A percentile compares a stretch with the other conserved stretches of the same genome.
phyloP scores from a whole-genome alignment of 176 grass and related monocot species.

The Phoenix roebelenii region DNA sequence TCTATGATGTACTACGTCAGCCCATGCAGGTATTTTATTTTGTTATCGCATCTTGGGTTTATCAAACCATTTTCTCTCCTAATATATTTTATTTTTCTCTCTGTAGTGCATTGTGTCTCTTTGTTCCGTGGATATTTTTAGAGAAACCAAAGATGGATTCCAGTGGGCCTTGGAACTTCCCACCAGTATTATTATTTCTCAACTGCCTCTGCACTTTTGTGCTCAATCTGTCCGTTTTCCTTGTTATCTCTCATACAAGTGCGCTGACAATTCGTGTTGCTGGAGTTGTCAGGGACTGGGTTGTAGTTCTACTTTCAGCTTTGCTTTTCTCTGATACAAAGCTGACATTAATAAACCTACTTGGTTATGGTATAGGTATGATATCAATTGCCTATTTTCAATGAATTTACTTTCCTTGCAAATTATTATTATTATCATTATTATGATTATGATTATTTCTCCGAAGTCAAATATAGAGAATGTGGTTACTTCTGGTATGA shows the following conservation, averaged over 20 bases:
- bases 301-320: conserved; percentile 81
- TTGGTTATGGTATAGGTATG: conserved; percentile 98
- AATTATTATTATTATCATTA: background rate
- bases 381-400: background rate
- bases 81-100: conserved; percentile 3
- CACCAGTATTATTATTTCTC: conserved; percentile 69
- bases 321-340: conserved; percentile 90
- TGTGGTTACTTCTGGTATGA: background rate
- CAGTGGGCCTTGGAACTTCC: conserved; percentile 79
- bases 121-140: conserved; percentile 96
- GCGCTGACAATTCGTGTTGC: conserved; percentile 92
- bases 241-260: conserved; percentile 95
- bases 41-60: too few species aligned
- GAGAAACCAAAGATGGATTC: conserved; percentile 98
- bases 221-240: conserved; percentile 94
- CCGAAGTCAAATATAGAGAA: background rate
- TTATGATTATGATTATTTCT: background rate
- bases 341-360: conserved; percentile 80
- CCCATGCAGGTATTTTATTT: conserved; percentile 64
- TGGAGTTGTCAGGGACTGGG: conserved; percentile 95
- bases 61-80: too few species aligned
- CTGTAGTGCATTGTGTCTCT: conserved; percentile 84
- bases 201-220: conserved; percentile 94
- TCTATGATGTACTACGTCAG: conserved; percentile 99
- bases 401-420: background rate